Evolutionary conservation across 192 early-diverging fungal species (phyloP).

Genomic region (Backusella psychrophila): DNA sequence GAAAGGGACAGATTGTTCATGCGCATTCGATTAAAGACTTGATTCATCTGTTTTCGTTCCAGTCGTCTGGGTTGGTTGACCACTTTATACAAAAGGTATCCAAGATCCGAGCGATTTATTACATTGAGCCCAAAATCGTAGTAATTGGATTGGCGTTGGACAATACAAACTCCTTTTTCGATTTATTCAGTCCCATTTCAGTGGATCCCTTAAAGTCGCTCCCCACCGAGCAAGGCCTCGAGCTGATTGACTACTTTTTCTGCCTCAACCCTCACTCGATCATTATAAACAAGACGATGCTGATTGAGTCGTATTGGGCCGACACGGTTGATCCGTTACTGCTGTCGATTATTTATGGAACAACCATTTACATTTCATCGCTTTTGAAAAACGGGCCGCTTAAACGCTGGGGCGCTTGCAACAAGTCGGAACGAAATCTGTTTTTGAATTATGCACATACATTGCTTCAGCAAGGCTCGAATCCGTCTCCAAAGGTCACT

Average conservation of each 20-base stretch:
- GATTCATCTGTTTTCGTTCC: not conserved
- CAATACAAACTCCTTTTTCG: not conserved
- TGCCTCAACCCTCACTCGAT: slow-evolving; percentile 14
- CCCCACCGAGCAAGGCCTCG: slow-evolving; percentile 13
- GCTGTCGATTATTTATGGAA: slow-evolving; percentile 20
- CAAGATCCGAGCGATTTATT: not conserved
- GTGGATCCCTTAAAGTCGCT: slow-evolving; percentile 14
- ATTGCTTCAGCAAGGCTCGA: slow-evolving; percentile 10
- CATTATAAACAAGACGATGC: slow-evolving; percentile 24
- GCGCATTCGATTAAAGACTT: not conserved
- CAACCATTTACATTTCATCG: slow-evolving; percentile 5
- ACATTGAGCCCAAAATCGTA: not conserved
- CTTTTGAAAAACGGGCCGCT: slow-evolving; percentile 10
- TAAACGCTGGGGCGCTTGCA: slow-evolving; percentile 6
- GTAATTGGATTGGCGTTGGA: not conserved
- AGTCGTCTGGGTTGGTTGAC: not conserved
- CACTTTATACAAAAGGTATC: not conserved
- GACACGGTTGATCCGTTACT: slow-evolving; percentile 25
- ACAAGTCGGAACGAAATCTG: not conserved
- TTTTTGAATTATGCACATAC: slow-evolving; percentile 26
- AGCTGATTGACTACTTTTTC: slow-evolving; percentile 28
- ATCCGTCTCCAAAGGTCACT: not conserved
- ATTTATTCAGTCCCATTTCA: not conserved
- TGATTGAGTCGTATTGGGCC: slow-evolving; percentile 28
- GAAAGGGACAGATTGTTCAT: not conserved